Conservation (phyloP, 2,329 filamentous ascomycete species). For the Cryphonectria parasitica region DNA sequence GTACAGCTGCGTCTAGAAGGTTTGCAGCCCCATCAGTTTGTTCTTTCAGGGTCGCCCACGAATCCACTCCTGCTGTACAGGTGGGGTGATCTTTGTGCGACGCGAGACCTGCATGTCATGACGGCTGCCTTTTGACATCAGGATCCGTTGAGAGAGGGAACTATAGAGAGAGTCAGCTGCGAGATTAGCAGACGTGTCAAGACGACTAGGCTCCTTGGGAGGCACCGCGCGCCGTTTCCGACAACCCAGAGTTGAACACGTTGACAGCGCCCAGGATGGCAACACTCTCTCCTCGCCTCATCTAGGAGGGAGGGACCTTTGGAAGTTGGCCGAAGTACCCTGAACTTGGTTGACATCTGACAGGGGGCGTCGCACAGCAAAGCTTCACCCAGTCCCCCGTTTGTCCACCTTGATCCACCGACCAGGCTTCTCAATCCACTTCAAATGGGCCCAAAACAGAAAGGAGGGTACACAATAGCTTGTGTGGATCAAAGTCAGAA, state of each 20-base stretch:
- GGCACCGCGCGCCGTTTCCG: background rate
- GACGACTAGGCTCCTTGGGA: background rate
- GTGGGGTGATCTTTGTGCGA: constrained; percentile 27
- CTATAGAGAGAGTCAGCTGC: background rate
- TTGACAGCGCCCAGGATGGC: background rate
- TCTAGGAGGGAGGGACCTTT: background rate
- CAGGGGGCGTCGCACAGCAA: background rate
- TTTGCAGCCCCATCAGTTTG: constrained; percentile 23
- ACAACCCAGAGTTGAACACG: background rate
- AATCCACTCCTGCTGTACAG: constrained; percentile 29
- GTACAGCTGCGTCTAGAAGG: constrained; percentile 27
- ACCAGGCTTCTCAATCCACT: constrained; percentile 5
- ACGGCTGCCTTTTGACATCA: constrained; percentile 18
- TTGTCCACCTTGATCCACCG: background rate
- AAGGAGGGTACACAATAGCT: background rate
- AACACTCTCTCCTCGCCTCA: background rate
- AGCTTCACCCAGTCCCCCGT: background rate
- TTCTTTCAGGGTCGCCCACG: constrained; percentile 26
- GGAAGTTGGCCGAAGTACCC: constrained; percentile 8
- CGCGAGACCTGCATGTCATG: constrained; percentile 27
- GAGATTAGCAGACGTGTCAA: constrained; percentile 1
- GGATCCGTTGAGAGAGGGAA: background rate
- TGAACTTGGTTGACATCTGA: background rate
- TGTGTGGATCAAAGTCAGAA: constrained; percentile 11
- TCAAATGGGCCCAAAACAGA: constrained; percentile 2